phyloP scores from a whole-genome alignment of 2,329 filamentous ascomycete species.

The Aspergillus sergii region DNA sequence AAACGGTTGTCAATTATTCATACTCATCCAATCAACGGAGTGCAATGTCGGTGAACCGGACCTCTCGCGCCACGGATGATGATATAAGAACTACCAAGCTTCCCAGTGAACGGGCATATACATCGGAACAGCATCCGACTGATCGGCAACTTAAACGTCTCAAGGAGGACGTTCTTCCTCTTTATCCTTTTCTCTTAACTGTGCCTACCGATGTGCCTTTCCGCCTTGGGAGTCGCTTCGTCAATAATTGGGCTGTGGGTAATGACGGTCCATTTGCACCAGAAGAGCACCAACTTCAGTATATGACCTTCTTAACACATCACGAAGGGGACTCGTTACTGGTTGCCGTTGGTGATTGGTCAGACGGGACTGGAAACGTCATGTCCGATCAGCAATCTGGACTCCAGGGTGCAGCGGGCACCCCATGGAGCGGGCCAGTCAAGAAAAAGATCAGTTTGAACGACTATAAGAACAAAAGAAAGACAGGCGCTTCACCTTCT shows the following conservation, averaged over 20 bases:
- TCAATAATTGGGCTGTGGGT: constrained; percentile 51
- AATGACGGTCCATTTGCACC: constrained; percentile 56
- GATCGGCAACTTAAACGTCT: constrained; percentile 43
- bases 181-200: constrained; percentile 50
- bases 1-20: constrained; percentile 9
- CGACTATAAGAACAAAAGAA: constrained; percentile 62
- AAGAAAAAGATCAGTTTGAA: constrained; percentile 66
- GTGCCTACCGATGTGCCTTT: constrained; percentile 51
- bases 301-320: constrained; percentile 63
- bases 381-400: constrained; percentile 46
- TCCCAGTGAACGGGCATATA: constrained; percentile 21
- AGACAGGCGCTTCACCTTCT: constrained; percentile 33
- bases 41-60: constrained; percentile 45
- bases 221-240: constrained; percentile 44
- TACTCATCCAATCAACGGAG: constrained; percentile 20
- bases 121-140: constrained; percentile 32
- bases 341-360: constrained; percentile 57
- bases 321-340: constrained; percentile 57
- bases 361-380: constrained; percentile 51
- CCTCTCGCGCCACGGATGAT: constrained; percentile 31
- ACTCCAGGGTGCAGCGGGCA: constrained; percentile 41
- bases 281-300: constrained; percentile 62
- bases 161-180: constrained; percentile 45
- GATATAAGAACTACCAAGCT: constrained; percentile 27
- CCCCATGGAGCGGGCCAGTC: constrained; percentile 42